phyloP scores from a whole-genome alignment of 768 basidiomycete genomes.

The Mycena floridula region DNA sequence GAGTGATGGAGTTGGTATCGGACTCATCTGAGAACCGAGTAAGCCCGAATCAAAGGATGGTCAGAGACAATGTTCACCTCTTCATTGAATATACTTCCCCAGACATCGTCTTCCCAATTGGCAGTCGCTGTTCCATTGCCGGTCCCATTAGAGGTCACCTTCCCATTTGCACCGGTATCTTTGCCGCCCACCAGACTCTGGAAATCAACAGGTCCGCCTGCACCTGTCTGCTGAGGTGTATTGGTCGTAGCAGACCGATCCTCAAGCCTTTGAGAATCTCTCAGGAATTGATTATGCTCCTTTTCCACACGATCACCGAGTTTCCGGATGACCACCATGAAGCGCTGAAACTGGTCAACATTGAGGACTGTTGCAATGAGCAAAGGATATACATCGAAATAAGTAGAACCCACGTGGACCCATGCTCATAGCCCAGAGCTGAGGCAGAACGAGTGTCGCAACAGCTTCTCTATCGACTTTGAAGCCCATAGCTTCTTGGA shows the following conservation, averaged over 20 bases:
- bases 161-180: slow-evolving; percentile 35
- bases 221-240: slow-evolving; percentile 1
- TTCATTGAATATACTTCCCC: slow-evolving; percentile 70
- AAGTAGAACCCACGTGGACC: slow-evolving; percentile 64
- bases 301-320: slow-evolving; percentile 83
- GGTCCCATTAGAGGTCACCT: slow-evolving; percentile 31
- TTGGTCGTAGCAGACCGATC: slow-evolving; percentile 50
- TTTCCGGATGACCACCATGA: slow-evolving; percentile 80
- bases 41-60: not conserved
- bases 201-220: slow-evolving; percentile 68
- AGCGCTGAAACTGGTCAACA: slow-evolving; percentile 83
- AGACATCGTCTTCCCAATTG: slow-evolving; percentile 77
- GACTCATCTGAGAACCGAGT: slow-evolving; percentile 7
- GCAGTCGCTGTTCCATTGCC: slow-evolving; percentile 14
- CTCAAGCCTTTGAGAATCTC: slow-evolving; percentile 88
- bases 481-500: slow-evolving; percentile 94
- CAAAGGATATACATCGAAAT: not conserved
- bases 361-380: slow-evolving; percentile 49
- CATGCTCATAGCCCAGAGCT: slow-evolving; percentile 97
- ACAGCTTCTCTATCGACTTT: slow-evolving; percentile 93
- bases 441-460: slow-evolving; percentile 81
- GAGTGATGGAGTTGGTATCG: slow-evolving; percentile 14
- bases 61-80: slow-evolving; percentile 19
- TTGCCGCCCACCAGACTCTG: slow-evolving; percentile 75
- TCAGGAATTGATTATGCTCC: slow-evolving; percentile 88